Base-by-base conservation (phyloP, 768 basidiomycete species). In the Leccinum broughii region DNA sequence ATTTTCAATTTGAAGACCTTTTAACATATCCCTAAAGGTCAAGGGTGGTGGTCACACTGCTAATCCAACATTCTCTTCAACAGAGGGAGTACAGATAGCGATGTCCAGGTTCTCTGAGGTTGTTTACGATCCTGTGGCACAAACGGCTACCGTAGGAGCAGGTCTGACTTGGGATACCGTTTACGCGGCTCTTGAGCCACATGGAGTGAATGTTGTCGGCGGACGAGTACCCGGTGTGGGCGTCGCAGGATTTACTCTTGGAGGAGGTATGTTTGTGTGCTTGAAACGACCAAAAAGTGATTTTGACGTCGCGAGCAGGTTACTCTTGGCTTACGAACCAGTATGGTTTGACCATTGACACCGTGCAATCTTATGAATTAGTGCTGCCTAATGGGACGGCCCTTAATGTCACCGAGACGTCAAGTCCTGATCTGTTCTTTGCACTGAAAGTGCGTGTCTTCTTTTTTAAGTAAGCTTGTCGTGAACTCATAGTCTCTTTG, bases 91-190 rank as follows among this genome's bases (percentile, higher is more conserved):
- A 3, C 83, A 83, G 6, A 85, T 88, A 32, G 66, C 83, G 20
- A 82, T 87, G 84, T 64, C 64, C 14, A 72, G 77, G 0, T 86
- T 87, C 66, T 76, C 75, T 2, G 68, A 80, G 1, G 53, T 76
- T 15, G 70, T 58, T 1, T 85, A 85, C 53, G 66, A 83, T 50
- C 57, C 68, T 1, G 55, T 57, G 0, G 65, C 76, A 0, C 72
- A 80, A 59, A 82, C 78, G 0, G 84, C 68, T 2, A 72, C 70
- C 1, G 48, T 80, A 32, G 79, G 76, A 7, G 64, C 76, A 0
- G 77, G 80, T 10, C 68, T 85, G 3, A 73, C 83, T 13, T 90
- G 87, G 88, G 87, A 89, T 65, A 79, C 86, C 52, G 86, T 83
- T 73, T 89, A 88, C 60, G 71, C 70, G 7, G 61, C 56, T 6